These are phyloP conservation scores for Bryoglossum gracile DNA, from an alignment of 495 filamentous ascomycete species.

Conservation along the genomic window DNA sequence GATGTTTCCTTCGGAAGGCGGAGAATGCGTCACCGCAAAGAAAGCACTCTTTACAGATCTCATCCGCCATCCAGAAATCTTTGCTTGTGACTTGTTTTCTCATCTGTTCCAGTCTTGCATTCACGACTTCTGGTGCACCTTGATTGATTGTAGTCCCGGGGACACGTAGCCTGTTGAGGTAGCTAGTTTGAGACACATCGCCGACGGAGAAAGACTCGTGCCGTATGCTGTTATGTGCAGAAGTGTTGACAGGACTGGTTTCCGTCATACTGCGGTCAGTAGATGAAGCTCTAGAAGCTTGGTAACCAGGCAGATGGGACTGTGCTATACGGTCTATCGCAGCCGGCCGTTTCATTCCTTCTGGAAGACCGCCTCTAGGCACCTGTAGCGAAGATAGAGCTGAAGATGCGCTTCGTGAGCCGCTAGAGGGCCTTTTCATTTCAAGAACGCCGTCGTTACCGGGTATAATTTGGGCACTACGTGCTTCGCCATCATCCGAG, in stretches of 20 bases:
- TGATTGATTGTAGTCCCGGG: conserved; percentile 47
- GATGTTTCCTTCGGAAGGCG: conserved; percentile 92
- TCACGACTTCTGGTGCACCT: conserved; percentile 52
- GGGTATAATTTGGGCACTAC: background rate
- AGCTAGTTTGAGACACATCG: conserved; percentile 19
- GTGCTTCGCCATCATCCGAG: conserved; percentile 4
- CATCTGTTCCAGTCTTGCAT: conserved; percentile 57
- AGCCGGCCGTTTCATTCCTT: conserved; percentile 27
- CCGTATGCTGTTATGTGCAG: conserved; percentile 46
- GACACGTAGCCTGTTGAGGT: conserved; percentile 34
- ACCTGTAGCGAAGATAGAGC: conserved; percentile 20
- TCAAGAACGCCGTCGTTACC: conserved; percentile 19
- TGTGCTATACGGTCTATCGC: conserved; percentile 48
- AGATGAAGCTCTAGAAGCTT: conserved; percentile 56
- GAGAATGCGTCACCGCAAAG: conserved; percentile 83
- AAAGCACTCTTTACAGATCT: conserved; percentile 97
- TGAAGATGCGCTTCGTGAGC: conserved; percentile 13
- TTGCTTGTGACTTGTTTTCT: conserved; percentile 80
- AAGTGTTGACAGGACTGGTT: conserved; percentile 44
- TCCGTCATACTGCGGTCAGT: conserved; percentile 46
- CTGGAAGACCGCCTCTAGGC: conserved; percentile 2
- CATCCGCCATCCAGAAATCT: conserved; percentile 99
- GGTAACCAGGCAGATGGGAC: conserved; percentile 40
- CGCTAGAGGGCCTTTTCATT: background rate
- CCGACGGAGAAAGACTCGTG: conserved; percentile 43